Conservation (phyloP, 129 eudicot genomes). For the Silybum marianum region DNA sequence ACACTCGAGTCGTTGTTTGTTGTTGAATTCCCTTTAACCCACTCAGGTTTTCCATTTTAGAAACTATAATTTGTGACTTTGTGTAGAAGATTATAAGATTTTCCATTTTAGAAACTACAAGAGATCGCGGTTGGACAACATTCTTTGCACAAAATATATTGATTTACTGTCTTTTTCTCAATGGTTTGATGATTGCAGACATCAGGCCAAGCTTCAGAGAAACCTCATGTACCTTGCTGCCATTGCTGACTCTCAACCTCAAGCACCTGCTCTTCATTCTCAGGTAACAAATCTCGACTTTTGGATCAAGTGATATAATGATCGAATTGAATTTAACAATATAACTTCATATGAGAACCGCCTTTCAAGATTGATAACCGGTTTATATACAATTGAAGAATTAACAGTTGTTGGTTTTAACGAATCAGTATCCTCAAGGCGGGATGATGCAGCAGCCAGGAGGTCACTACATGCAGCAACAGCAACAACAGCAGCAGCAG, state of each 20-base stretch:
- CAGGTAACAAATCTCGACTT: constrained; percentile 48
- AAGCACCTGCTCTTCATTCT: constrained; percentile 88
- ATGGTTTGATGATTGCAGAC: constrained; percentile 41
- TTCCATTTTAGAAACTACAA: neutral
- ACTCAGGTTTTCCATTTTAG: too few species aligned
- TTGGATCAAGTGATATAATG: neutral
- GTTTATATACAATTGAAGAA: neutral
- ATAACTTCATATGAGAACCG: too few species aligned
- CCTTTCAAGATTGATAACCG: too few species aligned
- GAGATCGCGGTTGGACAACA: neutral
- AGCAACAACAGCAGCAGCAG: neutral
- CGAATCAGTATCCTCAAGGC: constrained; percentile 54
- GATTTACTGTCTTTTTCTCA: neutral
- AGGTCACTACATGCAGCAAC: constrained; percentile 76
- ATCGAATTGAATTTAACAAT: too few species aligned
- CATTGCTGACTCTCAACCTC: constrained; percentile 98
- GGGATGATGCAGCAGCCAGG: constrained; percentile 77
- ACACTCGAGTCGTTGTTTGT: too few species aligned
- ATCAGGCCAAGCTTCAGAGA: constrained; percentile 93
- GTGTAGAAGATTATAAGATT: too few species aligned
- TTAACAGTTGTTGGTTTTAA: neutral
- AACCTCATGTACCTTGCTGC: constrained; percentile 99
- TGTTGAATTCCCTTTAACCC: too few species aligned
- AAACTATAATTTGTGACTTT: too few species aligned
- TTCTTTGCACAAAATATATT: neutral